A percentile compares a stretch with the other conserved stretches of the same genome.
These are phyloP conservation scores for Fusarium anthophilum DNA, from an alignment of 2,329 filamentous ascomycete genomes.

Conservation along the genomic window DNA sequence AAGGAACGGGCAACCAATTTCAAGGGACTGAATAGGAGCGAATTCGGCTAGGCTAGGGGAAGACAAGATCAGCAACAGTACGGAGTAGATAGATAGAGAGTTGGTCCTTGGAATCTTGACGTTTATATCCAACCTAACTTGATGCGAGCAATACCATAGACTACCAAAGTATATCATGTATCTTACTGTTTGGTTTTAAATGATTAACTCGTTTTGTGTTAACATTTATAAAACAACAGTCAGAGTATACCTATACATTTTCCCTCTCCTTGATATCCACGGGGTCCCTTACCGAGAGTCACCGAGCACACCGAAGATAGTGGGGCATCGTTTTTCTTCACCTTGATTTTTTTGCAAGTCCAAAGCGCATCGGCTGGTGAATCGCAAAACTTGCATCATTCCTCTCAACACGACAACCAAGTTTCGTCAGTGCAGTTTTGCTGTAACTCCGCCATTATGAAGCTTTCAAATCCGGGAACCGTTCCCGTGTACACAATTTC, in stretches of 20 bases:
- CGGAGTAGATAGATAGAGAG: not conserved
- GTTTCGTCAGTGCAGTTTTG: constrained; percentile 21
- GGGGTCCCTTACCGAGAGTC: constrained; percentile 20
- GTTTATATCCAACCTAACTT: not conserved
- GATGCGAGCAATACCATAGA: not conserved
- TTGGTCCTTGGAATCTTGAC: not conserved
- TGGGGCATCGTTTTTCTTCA: constrained; percentile 41
- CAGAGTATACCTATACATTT: not conserved
- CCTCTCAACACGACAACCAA: constrained; percentile 17
- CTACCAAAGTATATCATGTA: not conserved
- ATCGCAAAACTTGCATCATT: constrained; percentile 30
- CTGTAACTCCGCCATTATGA: constrained; percentile 62
- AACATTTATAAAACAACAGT: not conserved
- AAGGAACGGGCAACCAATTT: constrained; percentile 1
- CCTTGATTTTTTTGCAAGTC: constrained; percentile 44
- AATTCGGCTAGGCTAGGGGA: not conserved
- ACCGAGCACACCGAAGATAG: constrained; percentile 34
- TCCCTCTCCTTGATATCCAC: not conserved
- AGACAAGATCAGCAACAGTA: not conserved
- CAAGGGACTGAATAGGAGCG: constrained; percentile 15
- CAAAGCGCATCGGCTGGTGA: constrained; percentile 13
- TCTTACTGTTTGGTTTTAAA: not conserved
- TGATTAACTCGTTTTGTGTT: too few relatives aligned
- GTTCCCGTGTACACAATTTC: constrained; percentile 96
- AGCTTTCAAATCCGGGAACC: constrained; percentile 81